phyloP scores from a whole-genome alignment of 805 yeast species.

The Brettanomyces nanus region DNA sequence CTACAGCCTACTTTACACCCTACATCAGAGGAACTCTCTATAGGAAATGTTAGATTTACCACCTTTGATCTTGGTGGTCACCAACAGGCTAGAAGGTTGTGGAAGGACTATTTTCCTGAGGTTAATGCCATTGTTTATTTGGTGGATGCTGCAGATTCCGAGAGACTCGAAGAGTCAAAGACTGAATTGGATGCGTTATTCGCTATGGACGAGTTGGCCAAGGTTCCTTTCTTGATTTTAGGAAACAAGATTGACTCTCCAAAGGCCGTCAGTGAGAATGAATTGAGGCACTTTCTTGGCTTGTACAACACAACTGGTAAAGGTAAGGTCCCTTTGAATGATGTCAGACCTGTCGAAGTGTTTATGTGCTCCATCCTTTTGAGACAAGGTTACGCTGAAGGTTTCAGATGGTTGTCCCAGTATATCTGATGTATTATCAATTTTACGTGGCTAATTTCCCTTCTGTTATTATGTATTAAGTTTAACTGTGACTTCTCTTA shows the following conservation, averaged over 20 bases:
- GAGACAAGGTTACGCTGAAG: constrained; percentile 99
- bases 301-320: constrained; percentile 87
- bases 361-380: constrained; percentile 97
- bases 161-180: constrained; percentile 89
- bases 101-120: constrained; percentile 99
- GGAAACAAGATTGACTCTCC: constrained; percentile 97
- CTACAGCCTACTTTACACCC: constrained; percentile 98
- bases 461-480: no score
- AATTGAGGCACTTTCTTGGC: constrained; percentile 84
- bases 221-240: constrained; percentile 86
- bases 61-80: constrained; percentile 99
- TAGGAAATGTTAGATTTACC: constrained; percentile 93
- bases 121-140: constrained; percentile 95
- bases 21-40: constrained; percentile 94
- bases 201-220: constrained; percentile 81
- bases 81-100: constrained; percentile 95
- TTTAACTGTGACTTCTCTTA: constrained; percentile 5
- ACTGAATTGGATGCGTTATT: constrained; percentile 91
- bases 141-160: constrained; percentile 96
- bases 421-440: constrained; percentile 79
- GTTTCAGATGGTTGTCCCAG: constrained; percentile 96
- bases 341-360: constrained; percentile 86
- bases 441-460: not conserved
- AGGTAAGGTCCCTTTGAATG: constrained; percentile 59
- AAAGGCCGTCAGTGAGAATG: constrained; percentile 90